Evolutionary conservation across 2,329 filamentous ascomycete species (phyloP), one percentile per base, ranked within the genome.

Genomic region (Orbilia quercus): DNA sequence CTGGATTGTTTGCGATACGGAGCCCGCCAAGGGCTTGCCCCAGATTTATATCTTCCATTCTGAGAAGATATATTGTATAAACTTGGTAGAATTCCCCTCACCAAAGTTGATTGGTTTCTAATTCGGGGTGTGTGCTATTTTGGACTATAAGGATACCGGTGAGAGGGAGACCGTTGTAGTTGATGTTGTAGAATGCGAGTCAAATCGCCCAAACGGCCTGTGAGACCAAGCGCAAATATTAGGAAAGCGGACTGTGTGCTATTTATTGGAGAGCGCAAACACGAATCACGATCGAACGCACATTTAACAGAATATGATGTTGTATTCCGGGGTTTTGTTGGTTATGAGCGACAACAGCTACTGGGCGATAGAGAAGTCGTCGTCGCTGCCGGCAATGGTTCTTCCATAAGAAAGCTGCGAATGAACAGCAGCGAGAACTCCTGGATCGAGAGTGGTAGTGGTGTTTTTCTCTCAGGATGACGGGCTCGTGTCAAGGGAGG

Each of bases 31-130:
- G 86, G 79, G 92, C 91, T 83, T 93, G 91, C 80, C 92, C 95
- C 77, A 98, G 88, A 82, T 91, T 96, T 80, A 96, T 84, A 84
- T 96, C 92, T 83, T 92, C 91, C 92, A 97, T 97, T 47, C n/a
- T 50, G 25, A 7, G 6, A 12, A 14, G 36, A 3, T 40, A 14
- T 5, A 7, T 40, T 40, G n/a, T n/a, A n/a, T 16, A 12, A 40
- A 7, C 36, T 16, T 40, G 5, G 36, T 16, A 16, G 3, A 14
- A 40, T 12, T 16, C 42, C 16, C 20, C 20, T 45, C 20, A 45
- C 42, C 18, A 16, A 16, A 7, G 12, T 20, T 22, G 20, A 66
- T 31, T 4, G 18, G 18, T 20, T 31, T 25, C n/a, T 25, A n/a
- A 28, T 28, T 12, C 9, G 44, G 18, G 31, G 14, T 20, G 36